phyloP scores from a whole-genome alignment of 192 early-diverging fungal species.

The Backusella luteola region DNA sequence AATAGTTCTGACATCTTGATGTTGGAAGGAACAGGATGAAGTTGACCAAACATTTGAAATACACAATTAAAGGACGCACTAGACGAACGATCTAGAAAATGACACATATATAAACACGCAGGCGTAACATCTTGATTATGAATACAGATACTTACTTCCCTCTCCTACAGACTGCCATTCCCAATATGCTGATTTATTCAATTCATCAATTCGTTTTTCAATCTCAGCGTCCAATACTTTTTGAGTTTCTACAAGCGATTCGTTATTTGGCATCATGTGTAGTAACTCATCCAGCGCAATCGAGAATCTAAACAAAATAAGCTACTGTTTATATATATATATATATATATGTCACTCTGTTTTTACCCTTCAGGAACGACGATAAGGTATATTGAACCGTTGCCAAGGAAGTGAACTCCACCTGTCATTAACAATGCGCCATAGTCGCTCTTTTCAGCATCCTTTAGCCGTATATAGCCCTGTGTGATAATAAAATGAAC shows the following conservation, averaged over 20 bases:
- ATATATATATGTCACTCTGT: no score
- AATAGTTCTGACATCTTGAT: conserved; percentile 37
- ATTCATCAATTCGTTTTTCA: conserved; percentile 34
- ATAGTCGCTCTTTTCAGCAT: conserved; percentile 45
- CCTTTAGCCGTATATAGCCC: conserved; percentile 45
- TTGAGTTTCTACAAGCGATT: conserved; percentile 25
- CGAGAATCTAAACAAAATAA: neutral
- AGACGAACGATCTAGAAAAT: neutral
- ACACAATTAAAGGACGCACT: conserved; percentile 27
- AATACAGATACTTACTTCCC: conserved; percentile 25
- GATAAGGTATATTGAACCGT: conserved; percentile 51
- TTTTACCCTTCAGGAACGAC: conserved; percentile 44
- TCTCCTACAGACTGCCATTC: conserved; percentile 13
- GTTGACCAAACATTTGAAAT: conserved; percentile 49
- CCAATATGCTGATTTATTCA: conserved; percentile 24
- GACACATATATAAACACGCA: no score
- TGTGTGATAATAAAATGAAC: conserved; percentile 14
- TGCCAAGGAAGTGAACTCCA: conserved; percentile 52
- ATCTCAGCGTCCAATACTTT: conserved; percentile 38
- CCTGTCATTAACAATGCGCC: conserved; percentile 44
- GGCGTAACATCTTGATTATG: neutral
- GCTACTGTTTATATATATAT: no score
- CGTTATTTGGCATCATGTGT: conserved; percentile 47
- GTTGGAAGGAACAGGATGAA: conserved; percentile 39
- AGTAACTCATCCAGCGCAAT: conserved; percentile 40